Percentiles rank a stretch among this genome's conserved stretches.
phyloP scores from a whole-genome alignment of 768 basidiomycete species.

The Lactarius sanguifluus region DNA sequence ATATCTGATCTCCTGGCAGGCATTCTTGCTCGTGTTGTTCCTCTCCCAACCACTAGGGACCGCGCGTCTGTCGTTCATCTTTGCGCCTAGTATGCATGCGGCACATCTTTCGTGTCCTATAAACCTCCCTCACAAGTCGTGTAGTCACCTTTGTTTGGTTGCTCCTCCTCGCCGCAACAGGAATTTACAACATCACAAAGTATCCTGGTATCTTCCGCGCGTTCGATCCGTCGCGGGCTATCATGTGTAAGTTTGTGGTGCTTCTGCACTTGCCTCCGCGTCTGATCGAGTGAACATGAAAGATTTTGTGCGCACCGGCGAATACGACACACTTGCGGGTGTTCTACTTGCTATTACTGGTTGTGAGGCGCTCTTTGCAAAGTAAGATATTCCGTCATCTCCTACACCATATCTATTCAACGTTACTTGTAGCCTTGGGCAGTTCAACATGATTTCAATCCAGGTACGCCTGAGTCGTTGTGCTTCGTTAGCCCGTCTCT shows the following conservation, averaged over 20 bases:
- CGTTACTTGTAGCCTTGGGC: slow-evolving; percentile 50
- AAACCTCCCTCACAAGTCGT: not conserved
- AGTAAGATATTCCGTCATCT: slow-evolving; percentile 38
- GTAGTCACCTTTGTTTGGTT: slow-evolving; percentile 60
- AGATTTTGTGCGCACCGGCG: slow-evolving; percentile 65
- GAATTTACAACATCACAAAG: slow-evolving; percentile 55
- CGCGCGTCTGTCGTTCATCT: slow-evolving; percentile 47
- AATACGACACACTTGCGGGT: slow-evolving; percentile 62
- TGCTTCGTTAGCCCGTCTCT: not conserved
- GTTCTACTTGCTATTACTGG: slow-evolving; percentile 69
- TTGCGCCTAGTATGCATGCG: slow-evolving; percentile 50
- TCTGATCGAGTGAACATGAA: not conserved
- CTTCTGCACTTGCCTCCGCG: not conserved
- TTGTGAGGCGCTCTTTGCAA: slow-evolving; percentile 66
- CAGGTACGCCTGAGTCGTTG: slow-evolving; percentile 38
- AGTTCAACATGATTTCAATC: slow-evolving; percentile 63
- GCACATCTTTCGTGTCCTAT: not conserved
- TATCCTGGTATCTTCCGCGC: slow-evolving; percentile 63
- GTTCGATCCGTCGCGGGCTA: slow-evolving; percentile 63
- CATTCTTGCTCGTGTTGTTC: slow-evolving; percentile 57
- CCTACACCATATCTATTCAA: not conserved
- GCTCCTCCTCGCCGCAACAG: slow-evolving; percentile 48
- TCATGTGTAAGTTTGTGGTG: slow-evolving; percentile 48
- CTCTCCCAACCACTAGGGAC: slow-evolving; percentile 62
- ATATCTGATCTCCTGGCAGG: slow-evolving; percentile 36